Base-by-base conservation (phyloP, 805 yeast genomes). In the Lipomyces orientalis region DNA sequence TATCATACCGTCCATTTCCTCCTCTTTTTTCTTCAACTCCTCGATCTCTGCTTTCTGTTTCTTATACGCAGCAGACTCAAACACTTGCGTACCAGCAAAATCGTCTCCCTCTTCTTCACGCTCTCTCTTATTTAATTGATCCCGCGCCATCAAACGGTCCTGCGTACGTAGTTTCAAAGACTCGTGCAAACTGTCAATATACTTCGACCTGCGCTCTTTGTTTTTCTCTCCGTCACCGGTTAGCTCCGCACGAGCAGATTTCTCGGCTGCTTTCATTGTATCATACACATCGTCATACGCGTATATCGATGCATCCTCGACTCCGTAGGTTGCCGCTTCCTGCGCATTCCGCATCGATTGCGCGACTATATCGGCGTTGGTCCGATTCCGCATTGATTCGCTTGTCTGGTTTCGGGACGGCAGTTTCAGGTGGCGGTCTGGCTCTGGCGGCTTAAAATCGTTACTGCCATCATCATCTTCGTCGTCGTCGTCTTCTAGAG, bases 201-300 rank as follows among this genome's bases (percentile, higher is more conserved):
- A 83, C 64, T 77, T 77, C 1, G 81, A 71, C 58, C 75, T 58
- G 31, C 59, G 49, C 9, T 52, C 34, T 52, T 6, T 52, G 22
- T 52, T 31, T 31, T 52, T 7, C 39, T 51, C 51, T 6, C 46
- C 61, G 62, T 62, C 68, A 35, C 65, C 43, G 39, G 59, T 37
- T 14, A 43, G 46, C 19, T 22, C 49, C 35, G 37, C 59, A 29
- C 64, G 62, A 33, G 66, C 64, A 19, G 51, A 34, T 25, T 59
- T 39, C 55, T 74, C 72, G 22, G 76, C 75, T 19, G 74, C 72
- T 35, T 81, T 80, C 73, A 84, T 80, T 2, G 76, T 75, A 54
- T 84, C 88, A 64, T 81, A 82, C 0, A 81, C 82, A 58, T 82
- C 86, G 66, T 84, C 88, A 68, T 83, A 85, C 14, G 78, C 80